phyloP scores from a whole-genome alignment of 371 early-diverging fungal species.

The Mortierella sp. region DNA sequence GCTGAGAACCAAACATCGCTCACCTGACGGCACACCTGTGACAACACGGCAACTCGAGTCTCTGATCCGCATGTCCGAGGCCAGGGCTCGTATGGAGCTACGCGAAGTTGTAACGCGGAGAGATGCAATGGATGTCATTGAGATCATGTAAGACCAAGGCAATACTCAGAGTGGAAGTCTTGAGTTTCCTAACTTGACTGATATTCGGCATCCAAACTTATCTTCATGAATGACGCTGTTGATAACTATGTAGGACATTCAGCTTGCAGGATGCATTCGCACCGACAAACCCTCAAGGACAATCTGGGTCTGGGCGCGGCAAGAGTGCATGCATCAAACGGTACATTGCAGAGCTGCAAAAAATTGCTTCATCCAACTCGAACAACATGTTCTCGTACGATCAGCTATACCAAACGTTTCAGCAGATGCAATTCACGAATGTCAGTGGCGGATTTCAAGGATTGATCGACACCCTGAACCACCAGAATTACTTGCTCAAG shows the following conservation, averaged over 20 bases:
- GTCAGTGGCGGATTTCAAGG: conserved; percentile 62
- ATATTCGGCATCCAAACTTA: not conserved
- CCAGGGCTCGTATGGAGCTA: conserved; percentile 96
- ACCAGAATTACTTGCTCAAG: conserved; percentile 70
- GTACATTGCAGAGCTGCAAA: conserved; percentile 58
- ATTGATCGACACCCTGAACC: conserved; percentile 73
- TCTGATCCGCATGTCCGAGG: conserved; percentile 96
- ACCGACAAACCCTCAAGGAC: conserved; percentile 11
- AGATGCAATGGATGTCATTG: conserved; percentile 90
- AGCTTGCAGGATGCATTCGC: conserved; percentile 44
- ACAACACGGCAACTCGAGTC: conserved; percentile 99
- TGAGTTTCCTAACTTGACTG: too few species aligned
- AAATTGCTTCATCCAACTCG: conserved; percentile 59
- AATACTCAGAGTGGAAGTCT: too few species aligned
- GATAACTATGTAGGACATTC: conserved; percentile 44
- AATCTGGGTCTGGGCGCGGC: conserved; percentile 39
- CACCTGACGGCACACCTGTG: conserved; percentile 81
- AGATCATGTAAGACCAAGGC: conserved; percentile 74
- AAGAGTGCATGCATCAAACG: conserved; percentile 34
- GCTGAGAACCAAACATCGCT: conserved; percentile 76
- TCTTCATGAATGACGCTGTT: not conserved
- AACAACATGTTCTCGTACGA: conserved; percentile 68
- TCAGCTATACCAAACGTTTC: conserved; percentile 58
- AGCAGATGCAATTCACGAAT: conserved; percentile 59
- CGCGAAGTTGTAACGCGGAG: conserved; percentile 81